A percentile compares a stretch with the other conserved stretches of the same genome.
Conservation (phyloP, 2,329 filamentous ascomycete genomes). For the Cordyceps militaris region DNA sequence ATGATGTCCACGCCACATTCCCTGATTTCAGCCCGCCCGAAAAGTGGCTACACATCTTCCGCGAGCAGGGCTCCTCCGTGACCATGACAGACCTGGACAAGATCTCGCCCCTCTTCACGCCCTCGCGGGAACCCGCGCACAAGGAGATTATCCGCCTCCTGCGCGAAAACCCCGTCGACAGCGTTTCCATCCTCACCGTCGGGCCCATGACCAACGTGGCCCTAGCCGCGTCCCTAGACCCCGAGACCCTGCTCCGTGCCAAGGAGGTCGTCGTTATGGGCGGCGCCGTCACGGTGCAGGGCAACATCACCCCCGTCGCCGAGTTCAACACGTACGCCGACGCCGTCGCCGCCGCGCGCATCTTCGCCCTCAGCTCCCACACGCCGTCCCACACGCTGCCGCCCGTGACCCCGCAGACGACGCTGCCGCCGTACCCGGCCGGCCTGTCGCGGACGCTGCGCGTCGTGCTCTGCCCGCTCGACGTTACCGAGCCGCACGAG, state of each 20-base stretch:
- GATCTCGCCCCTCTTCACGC: conserved; percentile 59
- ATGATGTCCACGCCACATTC: conserved; percentile 66
- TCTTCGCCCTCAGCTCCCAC: conserved; percentile 70
- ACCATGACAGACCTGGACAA: conserved; percentile 31
- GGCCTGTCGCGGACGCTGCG: conserved; percentile 57
- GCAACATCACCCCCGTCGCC: conserved; percentile 78
- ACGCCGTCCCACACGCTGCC: conserved; percentile 76
- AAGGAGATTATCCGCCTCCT: conserved; percentile 86
- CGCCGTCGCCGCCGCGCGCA: conserved; percentile 64
- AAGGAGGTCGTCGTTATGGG: conserved; percentile 97
- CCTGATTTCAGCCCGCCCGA: conserved; percentile 69
- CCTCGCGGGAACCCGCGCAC: conserved; percentile 67
- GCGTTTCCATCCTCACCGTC: conserved; percentile 82
- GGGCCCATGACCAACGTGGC: conserved; percentile 93
- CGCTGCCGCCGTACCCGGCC: conserved; percentile 55
- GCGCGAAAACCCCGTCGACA: conserved; percentile 71
- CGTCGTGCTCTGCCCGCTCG: conserved; percentile 66
- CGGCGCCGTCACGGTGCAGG: conserved; percentile 68
- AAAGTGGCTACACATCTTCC: conserved; percentile 64
- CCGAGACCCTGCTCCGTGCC: conserved; percentile 78
- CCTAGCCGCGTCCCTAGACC: conserved; percentile 78
- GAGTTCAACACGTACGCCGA: conserved; percentile 98
- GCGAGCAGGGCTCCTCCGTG: conserved; percentile 19
- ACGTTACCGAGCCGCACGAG: conserved; percentile 67
- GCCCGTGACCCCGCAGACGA: conserved; percentile 45